phyloP scores from a whole-genome alignment of 2,329 filamentous ascomycete species.

The Penicillium brevicompactum region DNA sequence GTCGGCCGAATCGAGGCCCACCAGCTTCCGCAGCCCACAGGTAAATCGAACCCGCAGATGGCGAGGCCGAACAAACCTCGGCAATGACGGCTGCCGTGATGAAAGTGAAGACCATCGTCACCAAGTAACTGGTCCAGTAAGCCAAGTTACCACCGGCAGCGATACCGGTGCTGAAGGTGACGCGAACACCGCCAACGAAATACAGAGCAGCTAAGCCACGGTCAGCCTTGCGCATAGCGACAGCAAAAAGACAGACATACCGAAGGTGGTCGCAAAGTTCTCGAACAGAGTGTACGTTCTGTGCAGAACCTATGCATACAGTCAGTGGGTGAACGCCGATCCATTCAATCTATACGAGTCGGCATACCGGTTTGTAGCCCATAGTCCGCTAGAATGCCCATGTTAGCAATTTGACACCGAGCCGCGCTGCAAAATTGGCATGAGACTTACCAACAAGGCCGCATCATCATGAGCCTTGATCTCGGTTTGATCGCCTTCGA shows the following conservation, averaged over 20 bases:
- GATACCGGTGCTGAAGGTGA: slow-evolving; percentile 65
- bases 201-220: slow-evolving; percentile 56
- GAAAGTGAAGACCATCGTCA: slow-evolving; percentile 62
- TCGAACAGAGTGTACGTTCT: slow-evolving; percentile 60
- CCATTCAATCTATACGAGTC: neutral
- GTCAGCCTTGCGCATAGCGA: neutral
- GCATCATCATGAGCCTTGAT: slow-evolving; percentile 37
- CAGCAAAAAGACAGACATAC: slow-evolving; percentile 35
- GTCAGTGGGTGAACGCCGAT: slow-evolving; percentile 12
- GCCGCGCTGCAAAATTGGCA: neutral
- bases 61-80: slow-evolving; percentile 62
- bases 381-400: slow-evolving; percentile 46
- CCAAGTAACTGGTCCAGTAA: slow-evolving; percentile 64
- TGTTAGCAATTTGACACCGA: slow-evolving; percentile 12
- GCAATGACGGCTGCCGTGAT: slow-evolving; percentile 64
- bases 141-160: slow-evolving; percentile 62
- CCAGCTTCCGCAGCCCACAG: slow-evolving; percentile 64
- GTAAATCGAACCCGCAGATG: slow-evolving; percentile 62
- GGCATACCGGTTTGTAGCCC: slow-evolving; percentile 57
- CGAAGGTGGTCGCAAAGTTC: slow-evolving; percentile 62
- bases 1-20: slow-evolving; percentile 56
- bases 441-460: slow-evolving; percentile 37
- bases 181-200: slow-evolving; percentile 62
- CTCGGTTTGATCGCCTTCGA: slow-evolving; percentile 30
- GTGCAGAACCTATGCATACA: slow-evolving; percentile 52